Evolutionary conservation across 352 stramenopile genomes (phyloP).

Genomic region (Phytophthora fragariae): DNA sequence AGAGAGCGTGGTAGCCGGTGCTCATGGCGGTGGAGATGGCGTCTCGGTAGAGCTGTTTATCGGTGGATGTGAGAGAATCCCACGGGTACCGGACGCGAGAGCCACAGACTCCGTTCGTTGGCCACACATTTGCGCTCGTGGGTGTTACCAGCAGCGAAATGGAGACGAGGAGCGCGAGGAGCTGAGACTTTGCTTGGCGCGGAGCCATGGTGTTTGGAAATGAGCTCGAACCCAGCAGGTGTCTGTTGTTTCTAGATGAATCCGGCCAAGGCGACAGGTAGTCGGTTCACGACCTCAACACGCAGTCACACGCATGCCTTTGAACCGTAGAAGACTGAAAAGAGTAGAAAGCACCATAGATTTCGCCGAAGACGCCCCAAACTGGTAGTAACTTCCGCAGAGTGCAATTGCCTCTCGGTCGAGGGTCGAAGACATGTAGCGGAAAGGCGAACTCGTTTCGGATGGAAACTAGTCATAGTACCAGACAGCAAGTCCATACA

Average conservation of each 20-base stretch:
- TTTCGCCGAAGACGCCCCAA: slow-evolving; percentile 20
- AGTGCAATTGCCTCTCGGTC: slow-evolving; percentile 6
- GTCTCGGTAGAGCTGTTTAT: slow-evolving; percentile 74
- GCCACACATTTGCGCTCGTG: slow-evolving; percentile 22
- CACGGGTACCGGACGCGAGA: slow-evolving; percentile 63
- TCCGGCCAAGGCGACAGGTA: not conserved
- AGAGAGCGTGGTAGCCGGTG: slow-evolving; percentile 59
- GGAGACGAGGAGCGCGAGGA: slow-evolving; percentile 28
- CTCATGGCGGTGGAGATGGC: slow-evolving; percentile 66
- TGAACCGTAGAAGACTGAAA: not conserved
- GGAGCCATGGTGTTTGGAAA: slow-evolving; percentile 38
- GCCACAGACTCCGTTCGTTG: slow-evolving; percentile 43
- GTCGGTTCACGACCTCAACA: slow-evolving; percentile 24
- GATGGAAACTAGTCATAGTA: slow-evolving; percentile 16
- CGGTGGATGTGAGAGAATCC: slow-evolving; percentile 42
- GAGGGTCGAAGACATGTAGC: not conserved
- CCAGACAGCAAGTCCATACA: slow-evolving; percentile 15
- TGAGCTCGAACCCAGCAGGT: slow-evolving; percentile 14
- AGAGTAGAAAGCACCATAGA: slow-evolving; percentile 5
- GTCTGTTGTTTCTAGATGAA: not conserved
- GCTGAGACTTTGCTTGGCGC: slow-evolving; percentile 22
- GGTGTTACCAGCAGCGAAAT: slow-evolving; percentile 25
- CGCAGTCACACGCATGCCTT: slow-evolving; percentile 7
- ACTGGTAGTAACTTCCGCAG: slow-evolving; percentile 14
- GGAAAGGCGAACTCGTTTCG: slow-evolving; percentile 28